Evolutionary conservation across 352 stramenopile species (phyloP).

Genomic region (Aphanomyces euteiches): DNA sequence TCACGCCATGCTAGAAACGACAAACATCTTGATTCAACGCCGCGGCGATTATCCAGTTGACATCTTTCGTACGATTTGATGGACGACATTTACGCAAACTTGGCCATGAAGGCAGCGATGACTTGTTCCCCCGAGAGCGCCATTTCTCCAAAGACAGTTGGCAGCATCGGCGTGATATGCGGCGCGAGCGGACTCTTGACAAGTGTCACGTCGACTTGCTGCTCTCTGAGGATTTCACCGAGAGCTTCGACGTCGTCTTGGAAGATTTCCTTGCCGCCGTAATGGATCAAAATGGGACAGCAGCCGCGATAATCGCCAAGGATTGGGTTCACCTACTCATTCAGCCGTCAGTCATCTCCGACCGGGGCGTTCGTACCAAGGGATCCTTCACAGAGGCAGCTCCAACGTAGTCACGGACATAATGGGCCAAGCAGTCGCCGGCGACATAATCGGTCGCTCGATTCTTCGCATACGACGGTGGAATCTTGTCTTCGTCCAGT

Average conservation of each 20-base stretch:
- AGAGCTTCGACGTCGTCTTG: slow-evolving; percentile 14
- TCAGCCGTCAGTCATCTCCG: neutral
- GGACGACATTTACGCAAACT: neutral
- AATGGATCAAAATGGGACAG: slow-evolving; percentile 24
- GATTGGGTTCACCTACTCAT: slow-evolving; percentile 6
- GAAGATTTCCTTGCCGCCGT: slow-evolving; percentile 30
- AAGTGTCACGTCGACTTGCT: slow-evolving; percentile 18
- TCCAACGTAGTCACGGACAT: neutral
- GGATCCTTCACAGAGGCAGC: slow-evolving; percentile 10
- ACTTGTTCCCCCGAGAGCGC: neutral
- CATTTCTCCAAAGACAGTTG: slow-evolving; percentile 19
- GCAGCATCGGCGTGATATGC: slow-evolving; percentile 6
- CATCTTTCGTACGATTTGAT: too few relatives aligned
- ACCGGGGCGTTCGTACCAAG: neutral
- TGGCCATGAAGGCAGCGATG: slow-evolving; percentile 10
- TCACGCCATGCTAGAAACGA: too few relatives aligned
- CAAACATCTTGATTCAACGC: too few relatives aligned
- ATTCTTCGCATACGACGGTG: slow-evolving; percentile 11
- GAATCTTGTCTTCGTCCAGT: neutral
- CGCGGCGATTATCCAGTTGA: too few relatives aligned
- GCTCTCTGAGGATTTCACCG: neutral
- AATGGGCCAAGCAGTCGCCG: neutral
- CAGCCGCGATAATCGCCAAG: slow-evolving; percentile 8
- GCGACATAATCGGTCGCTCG: neutral
- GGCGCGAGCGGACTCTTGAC: slow-evolving; percentile 19